These are phyloP conservation scores for Avicennia marina DNA, from an alignment of 257 asterid genomes.

Conservation along the genomic window DNA sequence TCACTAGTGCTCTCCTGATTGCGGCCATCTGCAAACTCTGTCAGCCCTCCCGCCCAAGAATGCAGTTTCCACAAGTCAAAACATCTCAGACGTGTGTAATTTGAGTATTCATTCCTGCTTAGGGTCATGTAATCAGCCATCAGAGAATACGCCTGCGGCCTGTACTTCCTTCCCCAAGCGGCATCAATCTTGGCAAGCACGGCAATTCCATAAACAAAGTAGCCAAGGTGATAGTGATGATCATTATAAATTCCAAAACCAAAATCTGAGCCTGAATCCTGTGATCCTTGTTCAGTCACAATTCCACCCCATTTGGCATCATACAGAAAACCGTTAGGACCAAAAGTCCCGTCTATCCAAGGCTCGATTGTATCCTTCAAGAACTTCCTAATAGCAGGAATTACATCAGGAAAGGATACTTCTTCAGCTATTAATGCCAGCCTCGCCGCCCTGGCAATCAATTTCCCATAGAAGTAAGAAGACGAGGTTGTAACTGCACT, in stretches of 20 bases:
- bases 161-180: conserved; percentile 69
- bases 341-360: conserved; percentile 75
- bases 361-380: conserved; percentile 79
- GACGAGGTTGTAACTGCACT: conserved; percentile 52
- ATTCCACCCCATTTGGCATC: conserved; percentile 93
- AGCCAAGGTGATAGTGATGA: conserved; percentile 83
- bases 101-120: conserved; percentile 43
- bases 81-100: conserved; percentile 71
- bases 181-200: conserved; percentile 83
- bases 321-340: conserved; percentile 66
- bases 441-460: conserved; percentile 96
- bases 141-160: conserved; percentile 73
- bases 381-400: conserved; percentile 55
- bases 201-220: conserved; percentile 74
- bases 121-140: conserved; percentile 87
- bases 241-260: conserved; percentile 83
- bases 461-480: conserved; percentile 74
- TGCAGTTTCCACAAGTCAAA: conserved; percentile 80
- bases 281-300: conserved; percentile 67
- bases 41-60: conserved; percentile 97
- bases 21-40: conserved; percentile 87
- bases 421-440: conserved; percentile 91
- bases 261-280: conserved; percentile 72
- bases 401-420: conserved; percentile 53
- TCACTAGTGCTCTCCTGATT: conserved; percentile 96